A percentile compares a stretch with the other conserved stretches of the same genome.
phyloP scores from a whole-genome alignment of 768 basidiomycete genomes.

The Chalciporus pseudorubinellus region DNA sequence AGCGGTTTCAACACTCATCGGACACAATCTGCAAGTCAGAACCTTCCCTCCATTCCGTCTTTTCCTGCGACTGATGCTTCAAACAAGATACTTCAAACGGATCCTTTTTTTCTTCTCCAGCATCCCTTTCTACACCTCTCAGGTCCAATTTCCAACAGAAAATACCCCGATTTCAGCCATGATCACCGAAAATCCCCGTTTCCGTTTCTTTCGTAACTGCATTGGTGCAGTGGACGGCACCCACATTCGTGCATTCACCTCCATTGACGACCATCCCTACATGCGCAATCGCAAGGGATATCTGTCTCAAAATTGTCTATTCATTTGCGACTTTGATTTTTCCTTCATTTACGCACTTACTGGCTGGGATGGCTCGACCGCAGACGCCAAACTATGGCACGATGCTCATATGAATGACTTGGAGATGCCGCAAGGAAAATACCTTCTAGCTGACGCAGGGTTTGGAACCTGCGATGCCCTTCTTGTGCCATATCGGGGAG shows the following conservation, averaged over 20 bases:
- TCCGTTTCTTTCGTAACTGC: constrained; percentile 1
- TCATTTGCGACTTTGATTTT: constrained; percentile 16
- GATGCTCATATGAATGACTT: constrained; percentile 5
- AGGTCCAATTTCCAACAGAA: not conserved
- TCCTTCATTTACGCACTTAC: constrained; percentile 12
- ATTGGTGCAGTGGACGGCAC: constrained; percentile 12
- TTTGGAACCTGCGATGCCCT: constrained; percentile 21
- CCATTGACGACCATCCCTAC: not conserved
- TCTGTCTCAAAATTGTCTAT: constrained; percentile 21
- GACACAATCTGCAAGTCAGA: not conserved
- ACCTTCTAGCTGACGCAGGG: constrained; percentile 7
- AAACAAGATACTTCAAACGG: constrained; percentile 14
- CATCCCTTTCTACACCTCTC: constrained; percentile 1
- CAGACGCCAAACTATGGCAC: constrained; percentile 13
- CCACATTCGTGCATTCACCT: not conserved
- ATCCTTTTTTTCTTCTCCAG: constrained; percentile 6
- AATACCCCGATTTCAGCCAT: not conserved
- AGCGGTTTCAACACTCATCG: constrained; percentile 8
- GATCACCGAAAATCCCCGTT: not conserved
- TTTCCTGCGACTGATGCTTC: too few relatives aligned
- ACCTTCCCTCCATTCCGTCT: too few relatives aligned
- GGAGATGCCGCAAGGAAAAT: not conserved
- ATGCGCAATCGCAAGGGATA: constrained; percentile 15
- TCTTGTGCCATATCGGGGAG: constrained; percentile 37
- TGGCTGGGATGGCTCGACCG: constrained; percentile 15